Conservation (phyloP, 2,329 filamentous ascomycete genomes). For the Microdochium nivale region DNA sequence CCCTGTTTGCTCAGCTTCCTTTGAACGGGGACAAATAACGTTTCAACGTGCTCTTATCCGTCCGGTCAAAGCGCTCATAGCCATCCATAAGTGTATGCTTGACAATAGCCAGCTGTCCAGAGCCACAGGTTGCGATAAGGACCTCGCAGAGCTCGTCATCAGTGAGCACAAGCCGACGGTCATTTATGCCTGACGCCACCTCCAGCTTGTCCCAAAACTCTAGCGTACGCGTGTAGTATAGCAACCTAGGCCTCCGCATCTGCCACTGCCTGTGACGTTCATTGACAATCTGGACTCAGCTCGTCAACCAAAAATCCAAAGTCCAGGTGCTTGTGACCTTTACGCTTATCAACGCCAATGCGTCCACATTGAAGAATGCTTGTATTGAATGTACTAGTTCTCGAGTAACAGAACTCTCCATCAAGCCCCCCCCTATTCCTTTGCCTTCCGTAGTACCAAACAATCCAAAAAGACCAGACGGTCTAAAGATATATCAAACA, state of each 20-base stretch:
- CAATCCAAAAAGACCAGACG: not conserved
- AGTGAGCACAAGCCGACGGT: not conserved
- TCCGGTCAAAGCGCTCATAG: not conserved
- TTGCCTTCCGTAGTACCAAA: not conserved
- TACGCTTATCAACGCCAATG: not conserved
- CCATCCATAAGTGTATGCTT: not conserved
- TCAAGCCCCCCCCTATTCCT: not conserved
- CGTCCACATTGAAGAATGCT: not conserved
- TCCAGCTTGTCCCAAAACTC: not conserved
- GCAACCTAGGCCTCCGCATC: not conserved
- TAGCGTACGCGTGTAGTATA: not conserved
- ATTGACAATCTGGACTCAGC: not conserved
- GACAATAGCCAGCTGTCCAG: not conserved
- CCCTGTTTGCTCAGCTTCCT: not conserved
- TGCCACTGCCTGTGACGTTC: not conserved
- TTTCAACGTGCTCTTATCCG: not conserved
- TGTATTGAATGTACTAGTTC: not conserved
- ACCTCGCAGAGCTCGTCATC: not conserved
- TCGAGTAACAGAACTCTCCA: not conserved
- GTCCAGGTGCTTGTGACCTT: not conserved
- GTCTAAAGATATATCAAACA: not conserved
- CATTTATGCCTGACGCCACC: not conserved
- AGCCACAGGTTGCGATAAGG: not conserved
- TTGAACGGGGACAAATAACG: not conserved
- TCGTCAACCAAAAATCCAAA: too few relatives aligned